A percentile compares a stretch with the other conserved stretches of the same genome.
phyloP scores from a whole-genome alignment of 2,329 filamentous ascomycete species.

The Penicillium fuscoglaucum region DNA sequence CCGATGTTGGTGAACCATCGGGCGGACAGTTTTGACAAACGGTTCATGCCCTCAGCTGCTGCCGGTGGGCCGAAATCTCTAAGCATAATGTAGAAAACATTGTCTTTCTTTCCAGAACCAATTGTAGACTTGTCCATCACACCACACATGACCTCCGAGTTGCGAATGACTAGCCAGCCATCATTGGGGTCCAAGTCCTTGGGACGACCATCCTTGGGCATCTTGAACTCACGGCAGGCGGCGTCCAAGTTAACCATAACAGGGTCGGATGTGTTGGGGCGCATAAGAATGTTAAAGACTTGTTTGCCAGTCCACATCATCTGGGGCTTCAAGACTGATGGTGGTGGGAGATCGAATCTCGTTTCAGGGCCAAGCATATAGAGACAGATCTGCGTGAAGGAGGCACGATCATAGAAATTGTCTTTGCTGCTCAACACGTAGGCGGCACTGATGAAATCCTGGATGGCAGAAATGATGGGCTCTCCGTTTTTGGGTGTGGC shows the following conservation, averaged over 20 bases:
- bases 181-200: constrained; percentile 78
- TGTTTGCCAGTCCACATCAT: constrained; percentile 96
- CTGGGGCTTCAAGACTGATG: constrained; percentile 80
- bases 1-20: constrained; percentile 85
- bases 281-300: constrained; percentile 87
- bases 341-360: constrained; percentile 80
- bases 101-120: constrained; percentile 96
- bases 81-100: constrained; percentile 93
- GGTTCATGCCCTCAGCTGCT: constrained; percentile 89
- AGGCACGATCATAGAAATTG: constrained; percentile 82
- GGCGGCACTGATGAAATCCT: constrained; percentile 97
- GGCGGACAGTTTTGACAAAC: constrained; percentile 85
- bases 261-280: constrained; percentile 78
- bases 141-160: constrained; percentile 96
- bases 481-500: constrained; percentile 96
- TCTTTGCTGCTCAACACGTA: constrained; percentile 92
- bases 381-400: constrained; percentile 85
- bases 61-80: constrained; percentile 90
- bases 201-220: constrained; percentile 40
- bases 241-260: constrained; percentile 91
- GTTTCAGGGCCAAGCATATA: constrained; percentile 87
- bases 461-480: constrained; percentile 97
- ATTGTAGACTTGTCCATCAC: constrained; percentile 97
- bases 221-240: constrained; percentile 73
- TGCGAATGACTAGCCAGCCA: constrained; percentile 86